Conservation (phyloP, 176 grass and related monocot species). For the Miscanthus lutarioriparius region DNA sequence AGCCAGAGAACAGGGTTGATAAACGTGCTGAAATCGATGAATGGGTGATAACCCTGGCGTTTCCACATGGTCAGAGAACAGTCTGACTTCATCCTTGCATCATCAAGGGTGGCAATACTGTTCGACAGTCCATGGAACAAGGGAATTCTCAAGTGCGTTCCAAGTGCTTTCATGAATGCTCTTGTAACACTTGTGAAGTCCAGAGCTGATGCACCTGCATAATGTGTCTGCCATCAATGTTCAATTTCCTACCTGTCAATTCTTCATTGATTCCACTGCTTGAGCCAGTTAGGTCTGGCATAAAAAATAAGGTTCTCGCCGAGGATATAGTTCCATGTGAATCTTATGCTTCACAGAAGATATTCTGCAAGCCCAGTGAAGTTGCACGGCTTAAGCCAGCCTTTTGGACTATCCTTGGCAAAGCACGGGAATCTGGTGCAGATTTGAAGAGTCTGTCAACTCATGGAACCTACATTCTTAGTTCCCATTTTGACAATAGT, state of each 20-base stretch:
- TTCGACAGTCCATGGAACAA: constrained; percentile 73
- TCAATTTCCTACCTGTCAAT: constrained; percentile 54
- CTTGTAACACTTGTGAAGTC: constrained; percentile 58
- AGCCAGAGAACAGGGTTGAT: constrained; percentile 53
- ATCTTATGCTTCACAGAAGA: constrained; percentile 49
- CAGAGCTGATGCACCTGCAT: constrained; percentile 29
- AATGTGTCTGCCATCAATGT: constrained; percentile 41
- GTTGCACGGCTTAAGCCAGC: constrained; percentile 38
- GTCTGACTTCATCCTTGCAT: constrained; percentile 72
- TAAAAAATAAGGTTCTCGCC: constrained; percentile 47
- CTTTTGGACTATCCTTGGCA: constrained; percentile 57
- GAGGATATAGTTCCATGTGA: constrained; percentile 67
- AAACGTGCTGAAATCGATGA: constrained; percentile 65
- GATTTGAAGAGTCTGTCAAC: constrained; percentile 51
- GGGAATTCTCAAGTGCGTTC: constrained; percentile 70
- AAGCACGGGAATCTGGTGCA: constrained; percentile 36
- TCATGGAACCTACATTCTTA: constrained; percentile 57
- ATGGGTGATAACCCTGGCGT: constrained; percentile 74
- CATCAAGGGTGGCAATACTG: constrained; percentile 66
- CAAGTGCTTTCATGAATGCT: constrained; percentile 65
- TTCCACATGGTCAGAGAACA: constrained; percentile 53
- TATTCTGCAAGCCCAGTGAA: constrained; percentile 59
- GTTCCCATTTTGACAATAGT: constrained; percentile 49
- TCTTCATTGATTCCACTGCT: constrained; percentile 42
- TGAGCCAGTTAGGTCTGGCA: constrained; percentile 47